Evolutionary conservation across 257 asterid genomes (phyloP).

Genomic region (Solanum sitiens): DNA sequence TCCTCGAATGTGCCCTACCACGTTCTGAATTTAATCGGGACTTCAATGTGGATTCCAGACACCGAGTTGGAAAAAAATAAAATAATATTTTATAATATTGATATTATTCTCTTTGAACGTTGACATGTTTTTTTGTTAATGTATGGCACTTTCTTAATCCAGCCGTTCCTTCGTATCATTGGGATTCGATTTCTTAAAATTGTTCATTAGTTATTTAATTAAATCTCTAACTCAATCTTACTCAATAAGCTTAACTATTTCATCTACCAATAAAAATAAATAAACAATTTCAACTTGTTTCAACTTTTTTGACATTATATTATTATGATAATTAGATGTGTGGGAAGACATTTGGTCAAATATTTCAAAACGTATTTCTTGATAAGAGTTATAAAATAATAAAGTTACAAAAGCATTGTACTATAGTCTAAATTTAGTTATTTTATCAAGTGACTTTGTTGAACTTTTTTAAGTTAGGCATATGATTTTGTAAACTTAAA

Average conservation of each 20-base stretch:
- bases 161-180: not conserved
- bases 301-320: not conserved
- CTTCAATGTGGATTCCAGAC: no score
- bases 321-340: not conserved
- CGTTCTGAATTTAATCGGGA: no score
- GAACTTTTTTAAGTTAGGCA: not conserved
- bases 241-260: not conserved
- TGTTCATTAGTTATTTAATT: not conserved
- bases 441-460: not conserved
- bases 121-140: not conserved
- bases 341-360: not conserved
- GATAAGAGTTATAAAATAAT: not conserved
- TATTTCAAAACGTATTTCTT: not conserved
- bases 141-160: not conserved
- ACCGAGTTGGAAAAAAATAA: no score
- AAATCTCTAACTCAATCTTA: not conserved
- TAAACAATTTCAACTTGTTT: not conserved
- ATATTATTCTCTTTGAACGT: not conserved
- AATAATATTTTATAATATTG: not conserved
- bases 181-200: not conserved
- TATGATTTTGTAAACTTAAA: not conserved
- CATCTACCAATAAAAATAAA: not conserved
- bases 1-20: no score
- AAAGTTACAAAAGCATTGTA: not conserved
- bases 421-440: not conserved